These are phyloP conservation scores for Podaxis sp. DNA, from an alignment of 768 basidiomycete genomes.

Conservation along the genomic window DNA sequence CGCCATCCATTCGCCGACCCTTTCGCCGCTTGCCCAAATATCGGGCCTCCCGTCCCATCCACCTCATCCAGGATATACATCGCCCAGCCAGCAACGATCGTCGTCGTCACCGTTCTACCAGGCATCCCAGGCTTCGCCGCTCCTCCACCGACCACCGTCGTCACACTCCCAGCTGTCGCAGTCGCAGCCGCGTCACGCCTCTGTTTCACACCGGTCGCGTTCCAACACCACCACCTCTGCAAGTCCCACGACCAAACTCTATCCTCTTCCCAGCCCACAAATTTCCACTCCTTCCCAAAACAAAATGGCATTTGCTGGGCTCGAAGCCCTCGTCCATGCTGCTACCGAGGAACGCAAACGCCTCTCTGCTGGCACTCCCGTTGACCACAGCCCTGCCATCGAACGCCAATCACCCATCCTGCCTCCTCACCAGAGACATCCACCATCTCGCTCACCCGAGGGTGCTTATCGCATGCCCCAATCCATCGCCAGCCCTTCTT, in stretches of 20 bases:
- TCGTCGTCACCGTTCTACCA: constrained; percentile 16
- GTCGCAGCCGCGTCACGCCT: constrained; percentile 17
- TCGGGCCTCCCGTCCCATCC: background rate
- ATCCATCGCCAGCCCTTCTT: constrained; percentile 8
- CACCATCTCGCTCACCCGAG: constrained; percentile 11
- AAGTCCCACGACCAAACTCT: constrained; percentile 13
- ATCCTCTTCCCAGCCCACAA: constrained; percentile 22
- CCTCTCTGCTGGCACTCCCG: constrained; percentile 33
- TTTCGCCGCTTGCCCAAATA: constrained; percentile 11
- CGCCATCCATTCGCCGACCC: constrained; percentile 5
- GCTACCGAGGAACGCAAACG: constrained; percentile 66
- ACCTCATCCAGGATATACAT: background rate
- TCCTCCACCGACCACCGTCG: constrained; percentile 17
- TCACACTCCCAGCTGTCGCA: constrained; percentile 10
- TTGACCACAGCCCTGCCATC: constrained; percentile 6
- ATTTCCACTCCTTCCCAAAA: constrained; percentile 21
- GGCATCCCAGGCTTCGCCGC: constrained; percentile 16
- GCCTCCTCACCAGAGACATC: background rate
- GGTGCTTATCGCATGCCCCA: constrained; percentile 13
- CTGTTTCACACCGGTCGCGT: constrained; percentile 16
- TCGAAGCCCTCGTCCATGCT: constrained; percentile 72
- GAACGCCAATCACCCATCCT: constrained; percentile 11
- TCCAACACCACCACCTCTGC: constrained; percentile 18
- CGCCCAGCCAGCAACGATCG: constrained; percentile 15
- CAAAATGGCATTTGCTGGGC: constrained; percentile 26